Conservation (phyloP, 208 protist genomes). For the Leishmania tropica region DNA sequence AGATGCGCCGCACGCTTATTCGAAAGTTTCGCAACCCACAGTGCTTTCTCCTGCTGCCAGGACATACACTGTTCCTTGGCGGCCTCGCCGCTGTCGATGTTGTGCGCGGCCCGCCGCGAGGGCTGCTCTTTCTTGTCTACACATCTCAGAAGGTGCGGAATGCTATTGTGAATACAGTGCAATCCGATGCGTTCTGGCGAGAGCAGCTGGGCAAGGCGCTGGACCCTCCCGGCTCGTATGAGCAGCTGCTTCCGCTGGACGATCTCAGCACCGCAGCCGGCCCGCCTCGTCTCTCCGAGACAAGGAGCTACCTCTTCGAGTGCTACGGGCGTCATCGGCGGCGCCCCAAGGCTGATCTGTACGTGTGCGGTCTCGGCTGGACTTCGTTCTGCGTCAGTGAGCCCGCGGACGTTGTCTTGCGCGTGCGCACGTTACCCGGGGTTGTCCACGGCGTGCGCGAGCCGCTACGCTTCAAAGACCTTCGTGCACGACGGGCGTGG, state of each 20-base stretch:
- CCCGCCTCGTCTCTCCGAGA: conserved; percentile 58
- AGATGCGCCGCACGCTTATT: conserved; percentile 91
- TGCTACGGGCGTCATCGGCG: conserved; percentile 80
- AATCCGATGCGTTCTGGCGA: conserved; percentile 78
- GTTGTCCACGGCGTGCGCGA: conserved; percentile 90
- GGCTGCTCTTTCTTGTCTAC: conserved; percentile 89
- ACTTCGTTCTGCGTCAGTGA: conserved; percentile 83
- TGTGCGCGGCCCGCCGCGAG: conserved; percentile 70
- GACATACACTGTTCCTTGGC: conserved; percentile 85
- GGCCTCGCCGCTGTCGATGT: conserved; percentile 88
- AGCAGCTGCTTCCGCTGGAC: conserved; percentile 66
- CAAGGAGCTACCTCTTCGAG: conserved; percentile 87
- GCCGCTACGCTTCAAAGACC: conserved; percentile 88
- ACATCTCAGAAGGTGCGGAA: conserved; percentile 86
- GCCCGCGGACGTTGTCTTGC: conserved; percentile 84
- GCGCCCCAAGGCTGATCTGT: conserved; percentile 88
- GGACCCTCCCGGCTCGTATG: conserved; percentile 77
- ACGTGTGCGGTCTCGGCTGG: conserved; percentile 91
- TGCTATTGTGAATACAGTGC: conserved; percentile 77
- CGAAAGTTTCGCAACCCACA: conserved; percentile 87
- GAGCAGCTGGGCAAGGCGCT: conserved; percentile 83
- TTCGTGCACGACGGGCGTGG: conserved; percentile 73
- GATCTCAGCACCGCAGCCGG: conserved; percentile 16
- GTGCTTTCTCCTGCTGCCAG: conserved; percentile 82
- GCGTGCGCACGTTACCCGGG: conserved; percentile 89